Evolutionary conservation across 2,329 filamentous ascomycete genomes (phyloP).

Genomic region (Colletotrichum graminicola): DNA sequence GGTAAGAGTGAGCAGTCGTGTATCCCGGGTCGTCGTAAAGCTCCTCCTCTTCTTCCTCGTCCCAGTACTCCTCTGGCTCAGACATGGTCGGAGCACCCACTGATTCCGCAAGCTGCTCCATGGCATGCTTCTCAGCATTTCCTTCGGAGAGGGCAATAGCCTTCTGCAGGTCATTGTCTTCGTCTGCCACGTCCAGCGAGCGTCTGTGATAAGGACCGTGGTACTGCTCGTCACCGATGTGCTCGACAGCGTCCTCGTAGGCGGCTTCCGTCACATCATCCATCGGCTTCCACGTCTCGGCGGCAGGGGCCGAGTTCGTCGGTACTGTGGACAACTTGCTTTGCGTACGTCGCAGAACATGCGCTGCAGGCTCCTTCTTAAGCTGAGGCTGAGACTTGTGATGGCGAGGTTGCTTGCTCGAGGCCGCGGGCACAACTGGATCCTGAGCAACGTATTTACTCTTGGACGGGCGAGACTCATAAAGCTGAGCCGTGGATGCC

Average conservation of each 20-base stretch:
- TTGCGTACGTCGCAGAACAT: conserved; percentile 58
- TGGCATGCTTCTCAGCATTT: conserved; percentile 6
- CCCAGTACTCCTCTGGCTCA: conserved; percentile 78
- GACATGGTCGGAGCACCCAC: conserved; percentile 44
- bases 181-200: conserved; percentile 27
- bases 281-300: conserved; percentile 43
- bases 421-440: conserved; percentile 5
- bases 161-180: conserved; percentile 22
- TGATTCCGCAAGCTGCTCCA: conserved; percentile 32
- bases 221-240: conserved; percentile 48
- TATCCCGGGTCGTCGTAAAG: conserved; percentile 76
- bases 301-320: background rate
- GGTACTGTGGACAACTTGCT: conserved; percentile 53
- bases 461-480: conserved; percentile 31
- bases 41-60: conserved; percentile 78
- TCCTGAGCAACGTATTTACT: conserved; percentile 37
- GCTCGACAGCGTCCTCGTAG: conserved; percentile 61
- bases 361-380: conserved; percentile 54
- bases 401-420: conserved; percentile 57
- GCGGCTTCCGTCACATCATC: conserved; percentile 56
- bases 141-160: conserved; percentile 19
- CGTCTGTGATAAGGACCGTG: conserved; percentile 23
- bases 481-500: conserved; percentile 30
- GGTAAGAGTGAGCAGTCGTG: conserved; percentile 80
- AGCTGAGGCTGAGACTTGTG: conserved; percentile 68